phyloP scores from a whole-genome alignment of 345 rosid genomes.

The Boechera stricta region DNA sequence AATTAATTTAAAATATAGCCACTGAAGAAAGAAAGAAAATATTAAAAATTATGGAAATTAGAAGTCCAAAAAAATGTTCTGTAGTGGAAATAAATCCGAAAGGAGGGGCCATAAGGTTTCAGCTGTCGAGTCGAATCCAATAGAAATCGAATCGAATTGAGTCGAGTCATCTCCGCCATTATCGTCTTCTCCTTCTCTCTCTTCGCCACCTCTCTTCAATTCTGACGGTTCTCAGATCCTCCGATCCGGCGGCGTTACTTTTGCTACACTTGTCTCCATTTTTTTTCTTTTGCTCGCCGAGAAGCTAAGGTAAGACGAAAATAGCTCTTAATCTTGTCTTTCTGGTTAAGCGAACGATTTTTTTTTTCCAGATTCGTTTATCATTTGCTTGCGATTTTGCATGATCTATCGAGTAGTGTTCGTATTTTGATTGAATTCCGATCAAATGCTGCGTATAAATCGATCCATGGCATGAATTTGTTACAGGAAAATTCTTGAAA shows the following conservation, averaged over 20 bases:
- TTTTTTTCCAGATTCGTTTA: slow-evolving; percentile 26
- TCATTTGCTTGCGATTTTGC: slow-evolving; percentile 13
- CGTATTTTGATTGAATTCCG: slow-evolving; percentile 20
- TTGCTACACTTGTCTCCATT: slow-evolving; percentile 28
- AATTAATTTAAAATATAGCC: neutral
- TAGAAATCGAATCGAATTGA: slow-evolving; percentile 25
- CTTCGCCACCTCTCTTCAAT: slow-evolving; percentile 33
- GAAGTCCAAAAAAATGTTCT: slow-evolving; percentile 44
- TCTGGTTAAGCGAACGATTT: slow-evolving; percentile 20
- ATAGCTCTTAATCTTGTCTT: slow-evolving; percentile 25
- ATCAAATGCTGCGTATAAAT: slow-evolving; percentile 31
- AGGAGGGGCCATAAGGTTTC: slow-evolving; percentile 47
- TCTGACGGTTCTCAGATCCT: slow-evolving; percentile 37
- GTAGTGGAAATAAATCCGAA: slow-evolving; percentile 45
- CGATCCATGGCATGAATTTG: slow-evolving; percentile 3
- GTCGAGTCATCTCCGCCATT: slow-evolving; percentile 46
- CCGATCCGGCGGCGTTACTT: slow-evolving; percentile 45
- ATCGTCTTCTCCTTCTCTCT: slow-evolving; percentile 35
- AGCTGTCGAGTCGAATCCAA: slow-evolving; percentile 40
- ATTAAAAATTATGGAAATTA: neutral
- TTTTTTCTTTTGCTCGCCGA: neutral
- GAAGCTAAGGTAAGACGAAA: slow-evolving; percentile 34
- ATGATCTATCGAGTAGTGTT: slow-evolving; percentile 28
- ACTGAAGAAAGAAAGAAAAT: slow-evolving; percentile 5
- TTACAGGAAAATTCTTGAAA: slow-evolving; percentile 9